These are phyloP conservation scores for Solanum commersonii DNA, from an alignment of 257 asterid species.

Conservation along the genomic window DNA sequence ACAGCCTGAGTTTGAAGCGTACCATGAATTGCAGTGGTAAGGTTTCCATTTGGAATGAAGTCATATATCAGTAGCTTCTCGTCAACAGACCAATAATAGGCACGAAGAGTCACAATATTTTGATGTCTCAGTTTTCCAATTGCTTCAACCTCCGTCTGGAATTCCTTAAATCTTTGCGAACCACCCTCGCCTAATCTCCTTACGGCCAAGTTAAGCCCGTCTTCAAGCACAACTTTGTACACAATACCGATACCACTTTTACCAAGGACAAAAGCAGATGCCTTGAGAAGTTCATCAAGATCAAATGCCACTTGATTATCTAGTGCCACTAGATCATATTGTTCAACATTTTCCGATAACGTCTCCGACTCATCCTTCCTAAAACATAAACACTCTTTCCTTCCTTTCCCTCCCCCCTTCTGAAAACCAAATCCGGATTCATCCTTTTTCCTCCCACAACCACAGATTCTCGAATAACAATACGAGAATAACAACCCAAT, in stretches of 20 bases:
- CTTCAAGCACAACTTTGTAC: slow-evolving; percentile 88
- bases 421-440: slow-evolving; percentile 35
- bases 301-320: slow-evolving; percentile 69
- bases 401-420: slow-evolving; percentile 46
- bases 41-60: slow-evolving; percentile 75
- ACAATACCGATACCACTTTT: slow-evolving; percentile 89
- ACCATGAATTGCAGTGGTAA: slow-evolving; percentile 75
- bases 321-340: slow-evolving; percentile 59
- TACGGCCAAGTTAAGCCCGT: slow-evolving; percentile 69
- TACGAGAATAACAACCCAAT: slow-evolving; percentile 66
- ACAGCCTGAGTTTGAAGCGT: neutral
- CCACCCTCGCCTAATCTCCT: slow-evolving; percentile 93
- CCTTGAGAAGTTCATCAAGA: slow-evolving; percentile 82
- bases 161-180: slow-evolving; percentile 80
- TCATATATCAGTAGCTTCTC: slow-evolving; percentile 86
- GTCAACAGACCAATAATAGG: slow-evolving; percentile 92
- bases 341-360: slow-evolving; percentile 64
- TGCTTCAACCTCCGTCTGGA: slow-evolving; percentile 83
- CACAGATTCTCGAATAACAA: slow-evolving; percentile 51
- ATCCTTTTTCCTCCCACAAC: slow-evolving; percentile 34
- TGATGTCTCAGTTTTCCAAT: slow-evolving; percentile 86
- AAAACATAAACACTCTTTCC: slow-evolving; percentile 64
- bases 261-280: slow-evolving; percentile 88
- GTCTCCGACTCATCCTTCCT: slow-evolving; percentile 73
- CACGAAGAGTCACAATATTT: slow-evolving; percentile 59